Percentiles rank a stretch among this genome's conserved stretches.
phyloP scores from a whole-genome alignment of 148 eudicot species.

The Persicaria tinctoria region DNA sequence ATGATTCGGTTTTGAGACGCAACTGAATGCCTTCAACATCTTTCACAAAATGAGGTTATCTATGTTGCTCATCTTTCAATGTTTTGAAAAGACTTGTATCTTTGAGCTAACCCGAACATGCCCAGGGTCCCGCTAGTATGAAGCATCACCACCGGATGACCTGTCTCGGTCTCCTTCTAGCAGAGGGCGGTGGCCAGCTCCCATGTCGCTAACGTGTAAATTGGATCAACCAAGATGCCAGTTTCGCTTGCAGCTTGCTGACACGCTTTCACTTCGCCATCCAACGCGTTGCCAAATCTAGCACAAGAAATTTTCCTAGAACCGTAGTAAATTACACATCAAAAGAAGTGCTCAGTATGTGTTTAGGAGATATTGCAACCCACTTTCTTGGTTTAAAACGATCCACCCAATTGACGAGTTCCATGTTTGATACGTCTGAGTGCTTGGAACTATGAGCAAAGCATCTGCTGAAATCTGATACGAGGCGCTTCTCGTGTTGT shows the following conservation, averaged over 20 bases:
- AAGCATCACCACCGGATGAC: slow-evolving; percentile 66
- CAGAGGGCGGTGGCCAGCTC: slow-evolving; percentile 53
- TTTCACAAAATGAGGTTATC: not conserved
- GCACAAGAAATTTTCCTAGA: not conserved
- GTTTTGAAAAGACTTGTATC: slow-evolving; percentile 66
- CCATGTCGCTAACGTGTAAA: slow-evolving; percentile 91
- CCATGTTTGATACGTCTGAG: slow-evolving; percentile 18
- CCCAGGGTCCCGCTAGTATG: slow-evolving; percentile 95
- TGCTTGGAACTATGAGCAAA: slow-evolving; percentile 22
- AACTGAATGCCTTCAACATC: too few relatives aligned
- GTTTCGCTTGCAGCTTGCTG: slow-evolving; percentile 74
- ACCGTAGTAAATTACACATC: not conserved
- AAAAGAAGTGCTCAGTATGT: not conserved
- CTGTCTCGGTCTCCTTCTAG: slow-evolving; percentile 32
- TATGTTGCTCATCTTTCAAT: slow-evolving; percentile 18
- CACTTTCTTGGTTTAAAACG: slow-evolving; percentile 79
- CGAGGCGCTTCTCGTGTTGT: slow-evolving; percentile 45
- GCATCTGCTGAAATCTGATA: slow-evolving; percentile 52
- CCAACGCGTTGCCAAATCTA: slow-evolving; percentile 84
- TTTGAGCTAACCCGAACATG: slow-evolving; percentile 88
- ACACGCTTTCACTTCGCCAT: slow-evolving; percentile 74
- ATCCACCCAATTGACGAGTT: slow-evolving; percentile 72
- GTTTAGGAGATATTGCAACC: slow-evolving; percentile 8
- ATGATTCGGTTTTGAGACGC: too few relatives aligned
- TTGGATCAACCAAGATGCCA: slow-evolving; percentile 72